phyloP scores from a whole-genome alignment of 495 filamentous ascomycete genomes.

The Venustampulla echinocandica region DNA sequence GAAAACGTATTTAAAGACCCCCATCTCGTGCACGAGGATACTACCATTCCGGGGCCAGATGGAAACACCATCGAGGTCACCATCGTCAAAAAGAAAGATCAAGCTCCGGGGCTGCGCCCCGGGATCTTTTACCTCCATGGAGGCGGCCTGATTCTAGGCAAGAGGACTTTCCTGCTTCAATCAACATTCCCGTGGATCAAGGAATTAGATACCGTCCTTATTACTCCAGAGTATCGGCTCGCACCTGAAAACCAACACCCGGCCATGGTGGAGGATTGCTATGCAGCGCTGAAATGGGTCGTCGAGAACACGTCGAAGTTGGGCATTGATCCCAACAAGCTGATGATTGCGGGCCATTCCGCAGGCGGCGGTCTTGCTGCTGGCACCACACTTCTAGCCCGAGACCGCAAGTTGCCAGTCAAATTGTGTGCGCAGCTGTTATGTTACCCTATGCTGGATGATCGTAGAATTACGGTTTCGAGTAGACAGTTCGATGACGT shows the following conservation, averaged over 20 bases:
- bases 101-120: conserved; percentile 1
- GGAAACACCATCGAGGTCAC: background rate
- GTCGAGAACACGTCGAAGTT: conserved; percentile 20
- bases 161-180: conserved; percentile 15
- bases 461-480: conserved; percentile 22
- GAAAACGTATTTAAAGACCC: background rate
- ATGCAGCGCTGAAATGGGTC: conserved; percentile 27
- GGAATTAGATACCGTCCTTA: conserved; percentile 21
- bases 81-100: background rate
- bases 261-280: conserved; percentile 28
- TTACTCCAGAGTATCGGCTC: conserved; percentile 32
- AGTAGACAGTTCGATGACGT: conserved; percentile 16
- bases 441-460: conserved; percentile 36
- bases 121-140: conserved; percentile 32
- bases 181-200: conserved; percentile 20
- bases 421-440: conserved; percentile 27
- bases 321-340: conserved; percentile 28
- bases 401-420: conserved; percentile 24
- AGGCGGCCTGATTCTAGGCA: conserved; percentile 31
- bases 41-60: background rate
- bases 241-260: conserved; percentile 33
- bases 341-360: conserved; percentile 30
- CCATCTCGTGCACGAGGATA: background rate
- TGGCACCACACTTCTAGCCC: conserved; percentile 25
- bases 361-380: conserved; percentile 35